Evolutionary conservation across 352 stramenopile genomes (phyloP).

Genomic region (Chrysophaeum taylorii): DNA sequence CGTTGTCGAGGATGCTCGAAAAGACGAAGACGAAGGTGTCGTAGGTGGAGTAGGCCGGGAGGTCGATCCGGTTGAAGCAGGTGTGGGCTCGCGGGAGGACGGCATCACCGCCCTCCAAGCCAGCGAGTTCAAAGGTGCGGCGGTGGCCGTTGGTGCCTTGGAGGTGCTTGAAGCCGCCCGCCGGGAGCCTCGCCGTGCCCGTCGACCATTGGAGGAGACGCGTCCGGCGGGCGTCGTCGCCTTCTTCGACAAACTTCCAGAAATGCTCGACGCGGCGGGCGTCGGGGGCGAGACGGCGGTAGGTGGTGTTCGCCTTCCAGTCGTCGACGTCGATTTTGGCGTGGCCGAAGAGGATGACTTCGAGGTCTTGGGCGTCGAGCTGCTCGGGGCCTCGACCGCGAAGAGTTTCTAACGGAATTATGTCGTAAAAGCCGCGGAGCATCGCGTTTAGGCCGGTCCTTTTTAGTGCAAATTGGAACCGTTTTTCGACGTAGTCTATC

Average conservation of each 20-base stretch:
- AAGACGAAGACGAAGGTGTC: constrained; percentile 93
- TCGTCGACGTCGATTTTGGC: constrained; percentile 84
- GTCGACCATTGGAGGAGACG: neutral
- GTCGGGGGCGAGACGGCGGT: constrained; percentile 41
- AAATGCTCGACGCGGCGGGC: constrained; percentile 70
- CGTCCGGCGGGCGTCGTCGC: neutral
- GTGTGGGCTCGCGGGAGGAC: constrained; percentile 78
- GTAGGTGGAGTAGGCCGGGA: constrained; percentile 93
- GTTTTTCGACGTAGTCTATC: neutral
- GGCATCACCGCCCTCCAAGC: neutral
- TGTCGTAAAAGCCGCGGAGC: constrained; percentile 73
- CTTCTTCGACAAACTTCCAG: neutral
- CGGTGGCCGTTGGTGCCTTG: neutral
- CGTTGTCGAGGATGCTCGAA: constrained; percentile 92
- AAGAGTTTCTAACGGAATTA: constrained; percentile 73
- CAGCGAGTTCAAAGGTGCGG: neutral
- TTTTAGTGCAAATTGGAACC: constrained; percentile 75
- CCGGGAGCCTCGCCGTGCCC: neutral
- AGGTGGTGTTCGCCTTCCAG: constrained; percentile 78
- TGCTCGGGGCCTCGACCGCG: constrained; percentile 66
- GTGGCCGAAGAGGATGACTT: constrained; percentile 77
- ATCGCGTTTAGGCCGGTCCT: constrained; percentile 80
- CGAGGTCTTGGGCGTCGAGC: constrained; percentile 52
- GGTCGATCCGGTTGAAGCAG: constrained; percentile 86
- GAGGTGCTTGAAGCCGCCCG: neutral